Base-by-base conservation (phyloP, 306 rosid genomes). In the Spatholobus suberectus region DNA sequence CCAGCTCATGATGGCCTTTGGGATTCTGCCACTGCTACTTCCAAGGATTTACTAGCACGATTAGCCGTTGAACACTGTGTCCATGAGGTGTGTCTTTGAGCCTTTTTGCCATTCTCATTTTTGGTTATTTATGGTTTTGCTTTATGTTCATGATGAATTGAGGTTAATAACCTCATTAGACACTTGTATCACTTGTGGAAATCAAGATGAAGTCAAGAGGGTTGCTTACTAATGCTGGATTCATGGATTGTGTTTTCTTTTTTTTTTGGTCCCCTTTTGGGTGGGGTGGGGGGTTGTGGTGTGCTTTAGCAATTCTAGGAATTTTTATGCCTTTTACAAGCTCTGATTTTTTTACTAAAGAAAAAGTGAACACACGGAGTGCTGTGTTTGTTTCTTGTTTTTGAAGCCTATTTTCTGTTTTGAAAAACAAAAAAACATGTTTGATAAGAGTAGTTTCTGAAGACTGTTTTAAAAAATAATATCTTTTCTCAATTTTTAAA, bases 21-120 rank as follows among this genome's bases (percentile, higher is more conserved):
- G 97, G 97, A 89, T 85, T 93, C 98, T 59, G 98, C 98, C 79
- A 77, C 61, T 34, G 91, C 94, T 49, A 95, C 98, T 44, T 89
- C 94, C 40, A 84, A 89, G 81, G 96, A 93, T 85, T 79, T 93
- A 75, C 79, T 93, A 55, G 91, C 98, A 18, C 90, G 98, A 35
- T 78, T 95, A 73, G 96, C 98, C 0, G 83, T 93, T 74, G 96
- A 95, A 87, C 97, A 95, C 83, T 93, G 97, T 44, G 97, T 93
- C 72, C 98, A 93, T 29, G 97, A 95, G 96, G 97, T 90, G 82
- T 55, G 85, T 72, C 74, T 78, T 35, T 35, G 29, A 5, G 61
- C 46, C 26, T 27, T 55, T 77, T 68, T 68, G 34, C 41, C 47
- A 55, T 72, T 76, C 41, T 70, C 4, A 6, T 24, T 52, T 67